Conservation (phyloP, 495 filamentous ascomycete genomes). For the Schizothecium vesticola region DNA sequence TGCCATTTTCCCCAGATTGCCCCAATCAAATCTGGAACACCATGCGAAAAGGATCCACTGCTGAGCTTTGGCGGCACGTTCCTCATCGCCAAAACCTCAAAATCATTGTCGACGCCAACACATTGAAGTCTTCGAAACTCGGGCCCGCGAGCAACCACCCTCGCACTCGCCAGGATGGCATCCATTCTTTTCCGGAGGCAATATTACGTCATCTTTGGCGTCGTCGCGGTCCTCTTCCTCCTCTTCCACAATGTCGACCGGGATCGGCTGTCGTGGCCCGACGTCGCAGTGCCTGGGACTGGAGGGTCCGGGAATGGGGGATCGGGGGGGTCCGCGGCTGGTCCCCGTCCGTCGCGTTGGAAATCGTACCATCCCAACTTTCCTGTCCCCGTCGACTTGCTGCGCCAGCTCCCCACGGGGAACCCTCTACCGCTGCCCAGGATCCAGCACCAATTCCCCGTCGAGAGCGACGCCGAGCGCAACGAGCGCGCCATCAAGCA, state of each 20-base stretch:
- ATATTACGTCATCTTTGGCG: background rate
- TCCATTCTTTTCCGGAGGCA: background rate
- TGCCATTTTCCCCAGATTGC: background rate
- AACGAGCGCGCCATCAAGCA: constrained; percentile 36
- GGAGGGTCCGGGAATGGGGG: background rate
- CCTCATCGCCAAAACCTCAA: background rate
- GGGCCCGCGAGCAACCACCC: background rate
- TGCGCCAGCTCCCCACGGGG: constrained; percentile 67
- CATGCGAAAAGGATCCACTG: background rate
- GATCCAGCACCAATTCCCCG: constrained; percentile 53
- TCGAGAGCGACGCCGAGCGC: constrained; percentile 28
- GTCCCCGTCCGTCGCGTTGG: constrained; percentile 9
- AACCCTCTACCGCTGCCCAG: constrained; percentile 60
- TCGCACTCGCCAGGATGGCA: background rate
- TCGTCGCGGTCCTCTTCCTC: constrained; percentile 4
- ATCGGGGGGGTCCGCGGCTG: background rate
- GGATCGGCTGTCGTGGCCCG: background rate
- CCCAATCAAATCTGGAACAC: background rate
- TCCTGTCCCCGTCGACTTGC: constrained; percentile 50
- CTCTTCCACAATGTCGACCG: constrained; percentile 3
- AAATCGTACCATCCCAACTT: constrained; percentile 46
- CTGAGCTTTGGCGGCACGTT: background rate
- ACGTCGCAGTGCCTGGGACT: background rate
- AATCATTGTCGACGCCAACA: background rate
- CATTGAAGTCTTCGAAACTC: background rate